Conservation (phyloP, 164 flowering plant genomes). For the Piper longum region DNA sequence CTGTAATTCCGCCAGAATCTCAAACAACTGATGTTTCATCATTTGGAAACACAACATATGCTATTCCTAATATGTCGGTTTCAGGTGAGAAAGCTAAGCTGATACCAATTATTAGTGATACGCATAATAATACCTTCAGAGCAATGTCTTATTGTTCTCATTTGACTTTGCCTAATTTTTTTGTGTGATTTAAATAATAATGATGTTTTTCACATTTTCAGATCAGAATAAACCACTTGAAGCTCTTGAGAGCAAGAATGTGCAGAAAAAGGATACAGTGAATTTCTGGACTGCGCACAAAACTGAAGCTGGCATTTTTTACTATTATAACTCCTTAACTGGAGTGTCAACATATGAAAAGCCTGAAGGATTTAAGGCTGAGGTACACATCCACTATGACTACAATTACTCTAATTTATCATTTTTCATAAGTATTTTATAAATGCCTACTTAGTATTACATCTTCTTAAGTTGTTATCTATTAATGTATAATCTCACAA, state of each 20-base stretch:
- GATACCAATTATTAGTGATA: constrained; percentile 54
- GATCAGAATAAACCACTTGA: constrained; percentile 26
- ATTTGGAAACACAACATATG: constrained; percentile 14
- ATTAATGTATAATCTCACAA: neutral
- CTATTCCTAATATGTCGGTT: constrained; percentile 20
- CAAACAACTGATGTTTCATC: constrained; percentile 58
- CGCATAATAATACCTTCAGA: constrained; percentile 1
- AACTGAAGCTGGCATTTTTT: constrained; percentile 71
- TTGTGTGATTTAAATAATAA: constrained; percentile 1
- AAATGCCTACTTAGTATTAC: neutral
- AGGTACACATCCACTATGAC: constrained; percentile 25
- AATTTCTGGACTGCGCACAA: constrained; percentile 91
- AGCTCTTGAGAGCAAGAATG: constrained; percentile 16
- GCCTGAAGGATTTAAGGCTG: constrained; percentile 61
- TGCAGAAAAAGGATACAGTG: constrained; percentile 21
- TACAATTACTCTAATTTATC: neutral
- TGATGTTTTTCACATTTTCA: constrained; percentile 13
- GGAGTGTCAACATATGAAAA: constrained; percentile 85
- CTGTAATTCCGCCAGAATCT: constrained; percentile 38
- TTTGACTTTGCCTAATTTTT: neutral
- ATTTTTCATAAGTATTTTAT: neutral
- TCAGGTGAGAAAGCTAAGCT: constrained; percentile 16
- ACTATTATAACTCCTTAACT: constrained; percentile 85
- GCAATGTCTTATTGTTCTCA: neutral
- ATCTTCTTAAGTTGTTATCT: neutral